Percentiles rank a stretch among this genome's conserved stretches.
phyloP scores from a whole-genome alignment of 1,139 yeast genomes.

The Blastobotrys serpentis region DNA sequence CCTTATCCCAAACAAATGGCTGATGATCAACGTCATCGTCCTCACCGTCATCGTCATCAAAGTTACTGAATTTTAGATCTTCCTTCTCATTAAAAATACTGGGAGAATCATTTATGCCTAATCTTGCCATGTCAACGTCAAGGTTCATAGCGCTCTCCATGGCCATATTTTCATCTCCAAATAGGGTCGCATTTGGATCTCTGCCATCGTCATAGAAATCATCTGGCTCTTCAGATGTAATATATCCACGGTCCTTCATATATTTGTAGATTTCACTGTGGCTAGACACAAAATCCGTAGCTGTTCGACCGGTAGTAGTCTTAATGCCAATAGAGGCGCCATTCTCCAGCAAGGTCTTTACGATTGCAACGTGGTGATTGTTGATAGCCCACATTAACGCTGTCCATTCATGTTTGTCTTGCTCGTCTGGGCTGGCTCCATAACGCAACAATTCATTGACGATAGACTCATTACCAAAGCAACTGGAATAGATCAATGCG shows the following conservation, averaged over 20 bases:
- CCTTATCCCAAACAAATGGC: slow-evolving; percentile 41
- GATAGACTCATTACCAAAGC: slow-evolving; percentile 43
- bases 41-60: slow-evolving; percentile 19
- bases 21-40: slow-evolving; percentile 23
- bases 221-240: slow-evolving; percentile 23
- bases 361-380: slow-evolving; percentile 40
- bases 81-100: slow-evolving; percentile 7
- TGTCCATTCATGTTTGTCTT: slow-evolving; percentile 45
- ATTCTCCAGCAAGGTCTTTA: slow-evolving; percentile 36
- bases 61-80: not conserved
- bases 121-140: slow-evolving; percentile 35
- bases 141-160: slow-evolving; percentile 36
- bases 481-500: slow-evolving; percentile 42
- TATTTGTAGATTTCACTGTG: slow-evolving; percentile 35
- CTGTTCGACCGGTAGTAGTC: slow-evolving; percentile 40
- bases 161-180: slow-evolving; percentile 30
- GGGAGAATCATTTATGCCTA: slow-evolving; percentile 18
- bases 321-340: slow-evolving; percentile 37
- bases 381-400: slow-evolving; percentile 50
- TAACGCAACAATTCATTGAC: slow-evolving; percentile 40
- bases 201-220: slow-evolving; percentile 37
- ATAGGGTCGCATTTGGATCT: slow-evolving; percentile 24
- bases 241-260: slow-evolving; percentile 32
- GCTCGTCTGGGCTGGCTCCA: slow-evolving; percentile 41
- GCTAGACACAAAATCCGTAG: slow-evolving; percentile 40